Evolutionary conservation across 2,329 filamentous ascomycete genomes (phyloP).

Genomic region (Fusarium xyrophilum): DNA sequence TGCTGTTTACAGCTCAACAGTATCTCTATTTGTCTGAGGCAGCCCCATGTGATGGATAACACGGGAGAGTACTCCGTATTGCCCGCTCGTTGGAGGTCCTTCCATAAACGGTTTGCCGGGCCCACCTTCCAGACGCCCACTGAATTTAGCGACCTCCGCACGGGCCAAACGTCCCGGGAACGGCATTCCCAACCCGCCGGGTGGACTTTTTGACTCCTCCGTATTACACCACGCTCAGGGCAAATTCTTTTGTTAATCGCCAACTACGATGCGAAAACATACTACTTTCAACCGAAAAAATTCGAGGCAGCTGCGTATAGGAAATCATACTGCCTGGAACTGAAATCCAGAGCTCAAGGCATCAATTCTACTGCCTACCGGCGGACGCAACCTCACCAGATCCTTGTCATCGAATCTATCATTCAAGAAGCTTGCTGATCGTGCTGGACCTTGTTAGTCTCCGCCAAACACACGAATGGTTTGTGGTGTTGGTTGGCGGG

Average conservation of each 20-base stretch:
- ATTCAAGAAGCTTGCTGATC: slow-evolving; percentile 14
- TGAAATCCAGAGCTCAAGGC: background rate
- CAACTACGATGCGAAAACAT: background rate
- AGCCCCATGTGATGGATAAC: background rate
- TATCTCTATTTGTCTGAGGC: background rate
- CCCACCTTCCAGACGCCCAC: slow-evolving; percentile 2
- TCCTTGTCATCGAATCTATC: background rate
- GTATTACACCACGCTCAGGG: background rate
- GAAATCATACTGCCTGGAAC: background rate
- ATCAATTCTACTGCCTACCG: slow-evolving; percentile 5
- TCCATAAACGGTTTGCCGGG: slow-evolving; percentile 19
- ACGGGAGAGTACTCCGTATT: slow-evolving; percentile 1
- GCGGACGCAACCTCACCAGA: background rate
- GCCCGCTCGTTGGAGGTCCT: slow-evolving; percentile 8
- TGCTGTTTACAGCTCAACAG: no score
- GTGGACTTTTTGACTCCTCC: background rate
- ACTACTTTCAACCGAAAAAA: background rate
- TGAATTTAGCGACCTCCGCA: background rate
- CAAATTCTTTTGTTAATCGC: background rate
- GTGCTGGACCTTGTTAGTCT: slow-evolving; percentile 1
- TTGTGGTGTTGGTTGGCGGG: slow-evolving; percentile 12
- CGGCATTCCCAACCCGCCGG: slow-evolving; percentile 5
- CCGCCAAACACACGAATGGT: background rate
- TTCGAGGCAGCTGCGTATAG: background rate
- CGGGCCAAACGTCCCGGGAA: slow-evolving; percentile 13